A percentile compares a stretch with the other conserved stretches of the same genome.
These are phyloP conservation scores for Aspergillus cristatus DNA, from an alignment of 495 filamentous ascomycete genomes.

Conservation along the genomic window DNA sequence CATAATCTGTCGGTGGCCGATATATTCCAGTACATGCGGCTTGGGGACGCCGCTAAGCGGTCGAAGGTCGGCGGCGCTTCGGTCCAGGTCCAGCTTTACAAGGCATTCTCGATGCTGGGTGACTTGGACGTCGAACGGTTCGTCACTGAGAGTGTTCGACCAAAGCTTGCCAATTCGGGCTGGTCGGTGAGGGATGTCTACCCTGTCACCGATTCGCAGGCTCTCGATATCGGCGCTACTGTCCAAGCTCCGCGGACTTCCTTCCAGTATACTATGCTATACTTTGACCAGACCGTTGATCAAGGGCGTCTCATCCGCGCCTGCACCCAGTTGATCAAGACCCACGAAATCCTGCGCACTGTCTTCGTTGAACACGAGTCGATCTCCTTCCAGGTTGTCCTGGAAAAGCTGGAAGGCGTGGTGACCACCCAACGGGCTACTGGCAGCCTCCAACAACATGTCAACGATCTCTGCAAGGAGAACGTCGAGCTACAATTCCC, in stretches of 20 bases:
- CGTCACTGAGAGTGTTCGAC: slow-evolving; percentile 14
- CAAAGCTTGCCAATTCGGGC: slow-evolving; percentile 18
- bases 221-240: slow-evolving; percentile 43
- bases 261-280: slow-evolving; percentile 36
- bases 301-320: slow-evolving; percentile 16
- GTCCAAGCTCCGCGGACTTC: slow-evolving; percentile 35
- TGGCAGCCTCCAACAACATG: slow-evolving; percentile 33
- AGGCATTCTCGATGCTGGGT: slow-evolving; percentile 29
- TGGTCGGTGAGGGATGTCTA: slow-evolving; percentile 27
- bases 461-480: slow-evolving; percentile 24
- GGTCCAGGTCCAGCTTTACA: slow-evolving; percentile 14
- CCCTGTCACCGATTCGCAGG: slow-evolving; percentile 30
- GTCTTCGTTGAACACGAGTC: slow-evolving; percentile 48
- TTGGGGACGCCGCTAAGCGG: slow-evolving; percentile 26
- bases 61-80: slow-evolving; percentile 18
- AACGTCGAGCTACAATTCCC: slow-evolving; percentile 35
- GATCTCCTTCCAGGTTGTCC: slow-evolving; percentile 43
- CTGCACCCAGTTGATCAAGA: slow-evolving; percentile 34
- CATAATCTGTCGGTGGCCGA: slow-evolving; percentile 29
- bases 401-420: slow-evolving; percentile 33
- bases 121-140: slow-evolving; percentile 19
- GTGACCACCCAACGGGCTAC: slow-evolving; percentile 17
- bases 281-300: slow-evolving; percentile 24
- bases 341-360: slow-evolving; percentile 57
- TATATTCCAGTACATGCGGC: slow-evolving; percentile 40